Conservation (phyloP, 768 basidiomycete genomes). For the Artomyces pyxidatus region DNA sequence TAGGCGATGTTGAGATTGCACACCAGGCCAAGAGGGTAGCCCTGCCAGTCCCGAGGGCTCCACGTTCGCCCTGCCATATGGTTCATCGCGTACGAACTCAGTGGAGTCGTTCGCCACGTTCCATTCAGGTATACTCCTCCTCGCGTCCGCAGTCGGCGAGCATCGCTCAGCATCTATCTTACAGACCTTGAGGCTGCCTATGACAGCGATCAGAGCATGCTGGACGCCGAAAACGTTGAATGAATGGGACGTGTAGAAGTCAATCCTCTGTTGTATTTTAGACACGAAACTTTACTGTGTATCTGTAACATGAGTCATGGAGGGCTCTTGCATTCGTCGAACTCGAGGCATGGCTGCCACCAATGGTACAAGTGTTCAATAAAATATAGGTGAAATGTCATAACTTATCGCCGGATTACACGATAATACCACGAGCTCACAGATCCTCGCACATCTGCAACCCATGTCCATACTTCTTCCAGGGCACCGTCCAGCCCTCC, state of each 20-base stretch:
- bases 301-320: too few species aligned
- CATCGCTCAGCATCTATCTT: too few species aligned
- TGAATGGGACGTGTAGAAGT: too few species aligned
- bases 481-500: slow-evolving; percentile 11
- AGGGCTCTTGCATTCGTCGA: too few species aligned
- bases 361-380: background rate
- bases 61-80: slow-evolving; percentile 1
- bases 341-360: background rate
- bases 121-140: background rate
- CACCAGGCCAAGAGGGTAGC: background rate
- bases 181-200: background rate
- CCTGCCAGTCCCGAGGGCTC: background rate
- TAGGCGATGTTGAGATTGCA: background rate
- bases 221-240: too few species aligned
- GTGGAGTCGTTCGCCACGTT: slow-evolving; percentile 1
- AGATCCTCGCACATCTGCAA: slow-evolving; percentile 10
- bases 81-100: slow-evolving; percentile 1
- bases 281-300: too few species aligned
- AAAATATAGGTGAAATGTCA: background rate
- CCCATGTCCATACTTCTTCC: slow-evolving; percentile 16
- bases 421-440: slow-evolving; percentile 10
- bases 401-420: slow-evolving; percentile 7
- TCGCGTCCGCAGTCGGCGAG: too few species aligned
- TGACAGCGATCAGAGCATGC: slow-evolving; percentile 5
- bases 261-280: too few species aligned